phyloP scores from a whole-genome alignment of 139 green algal species.

The Parachlorella kessleri region DNA sequence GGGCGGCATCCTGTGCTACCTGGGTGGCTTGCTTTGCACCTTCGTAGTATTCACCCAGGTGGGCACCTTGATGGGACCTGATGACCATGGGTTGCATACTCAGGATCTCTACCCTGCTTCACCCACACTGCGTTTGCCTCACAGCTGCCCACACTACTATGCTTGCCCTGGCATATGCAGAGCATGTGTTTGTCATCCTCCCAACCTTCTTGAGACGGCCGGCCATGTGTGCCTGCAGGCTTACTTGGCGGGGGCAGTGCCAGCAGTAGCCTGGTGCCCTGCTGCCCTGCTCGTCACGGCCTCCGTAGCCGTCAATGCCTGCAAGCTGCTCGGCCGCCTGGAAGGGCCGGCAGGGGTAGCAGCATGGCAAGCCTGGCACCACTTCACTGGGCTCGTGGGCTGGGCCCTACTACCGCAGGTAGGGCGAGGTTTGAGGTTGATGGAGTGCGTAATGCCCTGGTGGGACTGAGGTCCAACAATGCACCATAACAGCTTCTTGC shows the following conservation, averaged over 20 bases:
- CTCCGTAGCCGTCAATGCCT: not conserved
- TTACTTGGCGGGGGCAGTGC: slow-evolving; percentile 19
- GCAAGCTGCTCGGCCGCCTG: slow-evolving; percentile 14
- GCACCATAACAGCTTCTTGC: too few species aligned
- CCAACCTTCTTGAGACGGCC: not conserved
- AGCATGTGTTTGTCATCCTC: not conserved
- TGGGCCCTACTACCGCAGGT: slow-evolving; percentile 75
- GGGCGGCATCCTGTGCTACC: not conserved
- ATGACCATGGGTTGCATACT: not conserved
- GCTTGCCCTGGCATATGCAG: not conserved
- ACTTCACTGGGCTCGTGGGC: slow-evolving; percentile 46
- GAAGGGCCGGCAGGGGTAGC: not conserved
- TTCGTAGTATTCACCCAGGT: slow-evolving; percentile 9
- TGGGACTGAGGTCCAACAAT: too few species aligned
- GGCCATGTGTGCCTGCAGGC: slow-evolving; percentile 8
- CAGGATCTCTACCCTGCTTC: not conserved
- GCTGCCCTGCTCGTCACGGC: not conserved
- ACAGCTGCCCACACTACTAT: not conserved
- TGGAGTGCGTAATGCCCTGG: too few species aligned
- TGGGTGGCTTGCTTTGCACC: not conserved
- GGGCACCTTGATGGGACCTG: not conserved
- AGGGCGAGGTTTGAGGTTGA: too few species aligned
- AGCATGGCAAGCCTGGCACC: slow-evolving; percentile 58
- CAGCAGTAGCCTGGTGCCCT: slow-evolving; percentile 3
- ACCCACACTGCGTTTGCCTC: not conserved